Base-by-base conservation (phyloP, 2,329 filamentous ascomycete genomes). In the Nemania sp. region DNA sequence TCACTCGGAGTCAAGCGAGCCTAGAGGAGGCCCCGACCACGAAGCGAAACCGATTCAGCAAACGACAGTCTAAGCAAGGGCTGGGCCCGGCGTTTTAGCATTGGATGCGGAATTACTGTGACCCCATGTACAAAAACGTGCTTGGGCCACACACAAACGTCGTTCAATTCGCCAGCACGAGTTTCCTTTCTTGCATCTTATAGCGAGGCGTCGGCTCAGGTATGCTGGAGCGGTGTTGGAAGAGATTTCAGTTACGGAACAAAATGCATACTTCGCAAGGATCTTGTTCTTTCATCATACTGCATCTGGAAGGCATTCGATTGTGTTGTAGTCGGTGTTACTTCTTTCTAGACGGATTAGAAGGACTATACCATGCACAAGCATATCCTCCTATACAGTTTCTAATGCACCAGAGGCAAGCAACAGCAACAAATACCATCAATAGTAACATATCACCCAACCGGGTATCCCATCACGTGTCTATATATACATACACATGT, bases 41-140 rank as follows among this genome's bases (percentile, higher is more conserved):
- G 11, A 86, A 82, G 69, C 76, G 80, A 43, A 84, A 86, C 62
- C 79, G 85, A 43, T 97, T 97, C 73, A 96, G 91, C 75, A 94
- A 94, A 74, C 81, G 93, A 63, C 91, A 96, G 73, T 95, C 90
- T 14, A 96, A 95, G 75, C 96, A 91, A 70, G 92, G 93, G n/a
- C 81, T 96, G 43, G 91, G 91, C 23, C 89, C 92, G 43, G 89
- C 90, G 45, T 96, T 97, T 69, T 96, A 68, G 74, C 34, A 26
- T 37, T 24, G 40, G 34, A 46, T 39, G 20, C 37, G 9, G 3
- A 31, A 31, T 31, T 31, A 14, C 28, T 11, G n/a, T 11, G 9
- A 14, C 8, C 28, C 28, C 8, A 14, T 14, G 28, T 31, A 14
- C n/a, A 31, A 9, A 57, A 42, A 52, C 20, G 47, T 45, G 49